Evolutionary conservation across 2,329 filamentous ascomycete genomes (phyloP).

Genomic region (Monosporascus ibericus): DNA sequence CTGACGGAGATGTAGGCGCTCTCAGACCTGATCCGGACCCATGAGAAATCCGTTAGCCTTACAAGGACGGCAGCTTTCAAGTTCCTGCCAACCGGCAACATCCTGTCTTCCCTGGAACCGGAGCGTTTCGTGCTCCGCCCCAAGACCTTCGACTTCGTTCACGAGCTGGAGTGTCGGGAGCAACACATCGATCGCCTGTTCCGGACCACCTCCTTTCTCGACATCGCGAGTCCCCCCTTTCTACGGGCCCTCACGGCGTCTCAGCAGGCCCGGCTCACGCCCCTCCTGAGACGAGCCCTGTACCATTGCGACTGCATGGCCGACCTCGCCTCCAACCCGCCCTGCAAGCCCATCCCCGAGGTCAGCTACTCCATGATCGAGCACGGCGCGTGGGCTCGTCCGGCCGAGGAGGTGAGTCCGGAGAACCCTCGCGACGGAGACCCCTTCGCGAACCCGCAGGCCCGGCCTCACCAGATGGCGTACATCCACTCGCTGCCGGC

Average conservation of each 20-base stretch:
- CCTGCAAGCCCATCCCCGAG: neutral
- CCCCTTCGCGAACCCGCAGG: slow-evolving; percentile 9
- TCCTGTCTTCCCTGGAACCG: slow-evolving; percentile 13
- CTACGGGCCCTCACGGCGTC: slow-evolving; percentile 5
- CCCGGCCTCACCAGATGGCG: slow-evolving; percentile 13
- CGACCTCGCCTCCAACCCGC: slow-evolving; percentile 19
- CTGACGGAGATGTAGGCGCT: slow-evolving; percentile 7
- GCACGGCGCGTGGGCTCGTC: neutral
- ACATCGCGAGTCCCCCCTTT: slow-evolving; percentile 3
- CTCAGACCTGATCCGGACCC: slow-evolving; percentile 1
- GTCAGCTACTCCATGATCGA: slow-evolving; percentile 3
- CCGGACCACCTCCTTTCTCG: slow-evolving; percentile 2
- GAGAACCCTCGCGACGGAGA: slow-evolving; percentile 4
- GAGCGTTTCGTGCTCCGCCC: slow-evolving; percentile 8
- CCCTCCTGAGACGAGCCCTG: slow-evolving; percentile 13
- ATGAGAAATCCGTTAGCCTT: slow-evolving; percentile 15
- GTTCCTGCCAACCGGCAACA: slow-evolving; percentile 7
- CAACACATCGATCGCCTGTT: slow-evolving; percentile 11
- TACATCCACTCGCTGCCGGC: slow-evolving; percentile 15
- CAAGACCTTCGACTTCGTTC: slow-evolving; percentile 11
- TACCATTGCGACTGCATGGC: slow-evolving; percentile 20
- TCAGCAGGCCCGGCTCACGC: slow-evolving; percentile 5
- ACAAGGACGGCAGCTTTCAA: slow-evolving; percentile 1
- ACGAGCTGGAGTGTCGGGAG: slow-evolving; percentile 19
- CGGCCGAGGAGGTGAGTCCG: neutral